These are phyloP conservation scores for Sugiyamaella sp. DNA, from an alignment of 1,139 yeast genomes.

Conservation along the genomic window DNA sequence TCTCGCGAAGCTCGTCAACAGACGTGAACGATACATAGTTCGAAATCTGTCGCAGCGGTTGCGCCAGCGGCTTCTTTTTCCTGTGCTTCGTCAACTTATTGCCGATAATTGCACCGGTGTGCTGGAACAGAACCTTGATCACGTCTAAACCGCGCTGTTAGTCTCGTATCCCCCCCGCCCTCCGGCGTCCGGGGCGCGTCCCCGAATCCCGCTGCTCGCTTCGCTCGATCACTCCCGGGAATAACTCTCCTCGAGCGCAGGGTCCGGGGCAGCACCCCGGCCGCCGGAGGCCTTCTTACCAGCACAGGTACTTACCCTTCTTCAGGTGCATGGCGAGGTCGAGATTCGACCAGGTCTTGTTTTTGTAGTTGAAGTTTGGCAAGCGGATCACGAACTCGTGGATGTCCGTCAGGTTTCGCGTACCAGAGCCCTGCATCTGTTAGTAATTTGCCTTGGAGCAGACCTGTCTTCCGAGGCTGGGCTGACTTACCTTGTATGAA, in stretches of 20 bases:
- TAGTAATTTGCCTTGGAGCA: not conserved
- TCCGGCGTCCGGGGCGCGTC: too few species aligned
- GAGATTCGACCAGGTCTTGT: conserved; percentile 78
- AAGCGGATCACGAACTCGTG: conserved; percentile 65
- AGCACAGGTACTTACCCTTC: conserved; percentile 41
- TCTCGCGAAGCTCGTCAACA: conserved; percentile 29
- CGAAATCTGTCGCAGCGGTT: conserved; percentile 40
- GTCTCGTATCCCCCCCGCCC: not conserved
- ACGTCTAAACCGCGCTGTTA: conserved; percentile 48
- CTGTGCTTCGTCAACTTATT: conserved; percentile 63
- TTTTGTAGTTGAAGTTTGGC: conserved; percentile 64
- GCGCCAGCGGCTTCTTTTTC: conserved; percentile 28
- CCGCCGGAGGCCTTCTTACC: not conserved
- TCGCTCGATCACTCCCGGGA: not conserved
- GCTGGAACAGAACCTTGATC: conserved; percentile 65
- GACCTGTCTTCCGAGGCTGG: too few species aligned
- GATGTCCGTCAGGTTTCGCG: conserved; percentile 67
- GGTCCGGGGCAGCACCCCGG: too few species aligned
- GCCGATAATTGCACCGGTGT: conserved; percentile 78
- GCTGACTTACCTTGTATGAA: conserved; percentile 56
- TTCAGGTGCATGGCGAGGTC: conserved; percentile 68
- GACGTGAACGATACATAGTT: conserved; percentile 42
- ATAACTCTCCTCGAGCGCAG: too few species aligned
- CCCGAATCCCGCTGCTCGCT: conserved; percentile 2
- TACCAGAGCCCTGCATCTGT: conserved; percentile 57